Conservation (phyloP, 75 land plant species). For the Cupressus sempervirens region DNA sequence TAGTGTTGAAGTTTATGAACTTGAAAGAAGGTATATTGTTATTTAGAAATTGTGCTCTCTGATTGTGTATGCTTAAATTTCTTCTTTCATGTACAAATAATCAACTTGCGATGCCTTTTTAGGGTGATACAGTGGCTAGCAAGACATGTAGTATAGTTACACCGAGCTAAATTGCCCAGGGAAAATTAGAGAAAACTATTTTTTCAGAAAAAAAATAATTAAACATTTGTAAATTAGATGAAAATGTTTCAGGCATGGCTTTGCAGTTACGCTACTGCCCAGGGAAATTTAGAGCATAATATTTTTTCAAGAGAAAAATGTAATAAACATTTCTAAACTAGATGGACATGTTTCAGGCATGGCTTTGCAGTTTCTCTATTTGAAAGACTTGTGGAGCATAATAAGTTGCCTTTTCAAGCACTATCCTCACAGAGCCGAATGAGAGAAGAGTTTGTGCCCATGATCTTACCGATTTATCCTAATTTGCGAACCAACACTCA, state of each 20-base stretch:
- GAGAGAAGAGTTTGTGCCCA: constrained; percentile 22
- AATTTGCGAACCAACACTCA: too few relatives aligned
- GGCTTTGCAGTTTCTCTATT: constrained; percentile 27
- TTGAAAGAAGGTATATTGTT: constrained; percentile 12
- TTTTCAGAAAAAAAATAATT: neutral
- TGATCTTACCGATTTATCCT: constrained; percentile 3
- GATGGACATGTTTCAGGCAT: constrained; percentile 16
- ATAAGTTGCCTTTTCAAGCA: constrained; percentile 17
- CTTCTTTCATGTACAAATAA: neutral
- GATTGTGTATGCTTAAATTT: neutral
- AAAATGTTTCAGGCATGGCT: too few relatives aligned
- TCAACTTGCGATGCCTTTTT: neutral
- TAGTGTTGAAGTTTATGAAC: constrained; percentile 13
- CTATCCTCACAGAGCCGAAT: constrained; percentile 16
- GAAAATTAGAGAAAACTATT: neutral
- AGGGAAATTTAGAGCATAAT: neutral
- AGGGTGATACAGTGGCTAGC: neutral
- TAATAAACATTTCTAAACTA: neutral
- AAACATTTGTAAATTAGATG: neutral
- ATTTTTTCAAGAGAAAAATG: neutral
- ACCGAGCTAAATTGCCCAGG: neutral
- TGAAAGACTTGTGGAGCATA: constrained; percentile 35
- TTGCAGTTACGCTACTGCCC: too few relatives aligned
- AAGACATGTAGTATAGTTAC: neutral
- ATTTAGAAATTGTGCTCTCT: neutral